A percentile compares a stretch with the other conserved stretches of the same genome.
These are phyloP conservation scores for Yamadazyma laniorum DNA, from an alignment of 805 yeast species.

Conservation along the genomic window DNA sequence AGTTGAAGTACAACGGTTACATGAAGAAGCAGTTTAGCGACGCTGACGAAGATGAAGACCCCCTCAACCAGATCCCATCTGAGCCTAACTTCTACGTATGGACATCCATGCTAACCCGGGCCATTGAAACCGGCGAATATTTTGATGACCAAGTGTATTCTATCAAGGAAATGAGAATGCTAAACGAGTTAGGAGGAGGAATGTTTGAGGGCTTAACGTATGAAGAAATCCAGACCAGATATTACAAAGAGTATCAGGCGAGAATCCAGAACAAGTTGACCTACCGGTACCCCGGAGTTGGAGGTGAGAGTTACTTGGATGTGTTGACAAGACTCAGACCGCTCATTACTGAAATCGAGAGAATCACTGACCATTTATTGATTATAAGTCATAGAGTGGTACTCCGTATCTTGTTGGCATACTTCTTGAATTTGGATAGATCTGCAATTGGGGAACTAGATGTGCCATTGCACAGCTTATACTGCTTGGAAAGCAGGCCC, in stretches of 20 bases:
- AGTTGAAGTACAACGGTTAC: conserved; percentile 34
- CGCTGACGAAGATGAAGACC: conserved; percentile 20
- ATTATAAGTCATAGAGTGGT: conserved; percentile 90
- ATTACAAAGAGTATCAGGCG: conserved; percentile 77
- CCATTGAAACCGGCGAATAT: conserved; percentile 72
- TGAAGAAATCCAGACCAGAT: conserved; percentile 68
- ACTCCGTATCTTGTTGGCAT: conserved; percentile 80
- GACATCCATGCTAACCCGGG: conserved; percentile 82
- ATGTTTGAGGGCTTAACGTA: conserved; percentile 91
- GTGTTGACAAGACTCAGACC: conserved; percentile 89
- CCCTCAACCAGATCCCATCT: conserved; percentile 28
- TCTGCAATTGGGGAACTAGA: conserved; percentile 85
- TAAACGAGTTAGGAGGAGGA: conserved; percentile 93
- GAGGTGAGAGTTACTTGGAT: conserved; percentile 94
- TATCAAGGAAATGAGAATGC: conserved; percentile 85
- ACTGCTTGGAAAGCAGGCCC: conserved; percentile 87
- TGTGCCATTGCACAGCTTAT: conserved; percentile 89
- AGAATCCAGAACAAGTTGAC: conserved; percentile 74
- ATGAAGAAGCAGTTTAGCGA: conserved; percentile 6
- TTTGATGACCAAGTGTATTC: conserved; percentile 76
- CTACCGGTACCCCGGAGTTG: conserved; percentile 94
- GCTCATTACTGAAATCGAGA: conserved; percentile 85
- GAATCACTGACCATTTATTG: conserved; percentile 83
- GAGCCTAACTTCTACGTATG: conserved; percentile 87
- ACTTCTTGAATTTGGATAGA: conserved; percentile 78